Evolutionary conservation across 192 early-diverging fungal genomes (phyloP).

Genomic region (Coemansia sp.): DNA sequence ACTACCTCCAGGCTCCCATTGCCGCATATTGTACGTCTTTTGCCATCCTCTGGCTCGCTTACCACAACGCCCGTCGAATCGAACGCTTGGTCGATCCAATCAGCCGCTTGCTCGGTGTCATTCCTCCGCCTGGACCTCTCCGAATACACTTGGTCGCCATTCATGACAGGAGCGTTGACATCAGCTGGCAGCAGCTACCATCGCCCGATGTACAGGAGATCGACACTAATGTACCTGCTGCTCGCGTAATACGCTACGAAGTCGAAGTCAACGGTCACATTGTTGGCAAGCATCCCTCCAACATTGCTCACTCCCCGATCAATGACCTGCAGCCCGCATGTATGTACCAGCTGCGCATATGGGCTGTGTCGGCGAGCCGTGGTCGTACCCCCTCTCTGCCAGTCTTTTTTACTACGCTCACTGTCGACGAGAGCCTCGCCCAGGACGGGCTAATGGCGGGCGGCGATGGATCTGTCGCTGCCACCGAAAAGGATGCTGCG

Average conservation of each 20-base stretch:
- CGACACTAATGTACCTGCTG: slow-evolving; percentile 9
- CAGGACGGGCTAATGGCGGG: not conserved
- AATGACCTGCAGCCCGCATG: slow-evolving; percentile 20
- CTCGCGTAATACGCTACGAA: slow-evolving; percentile 25
- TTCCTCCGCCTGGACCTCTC: slow-evolving; percentile 32
- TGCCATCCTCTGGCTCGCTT: slow-evolving; percentile 43
- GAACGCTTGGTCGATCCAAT: slow-evolving; percentile 42
- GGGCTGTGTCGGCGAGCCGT: slow-evolving; percentile 41
- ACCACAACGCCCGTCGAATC: slow-evolving; percentile 39
- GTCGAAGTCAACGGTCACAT: slow-evolving; percentile 44
- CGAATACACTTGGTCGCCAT: slow-evolving; percentile 35
- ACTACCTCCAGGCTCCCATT: slow-evolving; percentile 43
- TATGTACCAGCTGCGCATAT: slow-evolving; percentile 43
- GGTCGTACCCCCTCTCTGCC: slow-evolving; percentile 38
- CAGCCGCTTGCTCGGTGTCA: slow-evolving; percentile 34
- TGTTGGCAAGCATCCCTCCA: slow-evolving; percentile 16
- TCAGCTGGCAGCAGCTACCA: slow-evolving; percentile 6
- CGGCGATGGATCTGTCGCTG: not conserved
- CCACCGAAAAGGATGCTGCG: not conserved
- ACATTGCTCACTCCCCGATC: slow-evolving; percentile 12
- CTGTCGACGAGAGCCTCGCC: not conserved
- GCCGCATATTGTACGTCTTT: slow-evolving; percentile 52
- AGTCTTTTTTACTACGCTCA: slow-evolving; percentile 38
- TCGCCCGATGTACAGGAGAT: not conserved
- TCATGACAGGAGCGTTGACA: slow-evolving; percentile 18